Base-by-base conservation (phyloP, 2,329 filamentous ascomycete genomes). In the Pezicula rhizophila region DNA sequence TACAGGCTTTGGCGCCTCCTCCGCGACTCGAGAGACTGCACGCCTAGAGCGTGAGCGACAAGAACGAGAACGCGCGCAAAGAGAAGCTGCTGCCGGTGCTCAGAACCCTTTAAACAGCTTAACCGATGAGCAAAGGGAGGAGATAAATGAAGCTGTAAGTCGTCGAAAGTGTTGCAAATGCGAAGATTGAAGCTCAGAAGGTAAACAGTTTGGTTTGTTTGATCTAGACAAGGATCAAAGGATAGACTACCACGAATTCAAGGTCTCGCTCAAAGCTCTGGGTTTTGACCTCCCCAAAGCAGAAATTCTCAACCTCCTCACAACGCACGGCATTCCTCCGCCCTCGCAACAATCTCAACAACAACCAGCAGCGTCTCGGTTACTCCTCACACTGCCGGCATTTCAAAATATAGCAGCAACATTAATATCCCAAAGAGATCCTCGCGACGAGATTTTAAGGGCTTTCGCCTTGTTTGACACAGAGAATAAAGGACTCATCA, bases 171-270 rank as follows among this genome's bases (percentile, higher is more conserved):
- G n/a, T 8, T n/a, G 35, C 17, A 28, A 15, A 15, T 46, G 23
- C 25, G 45, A 42, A 25, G 18, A 2, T 28, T 18, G 18, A 14
- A 28, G 17, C 8, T 17, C 31, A 12, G 39, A 38, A 38, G 34
- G 25, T 35, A 35, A 34, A 38, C 57, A 95, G 87, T 97, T 97
- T 70, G 84, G 85, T 53, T 83, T 97, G 57, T 97, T 99, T 76
- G 93, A 97, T 68, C 86, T 96, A 63, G 92, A 97, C 76, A 92
- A 95, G 67, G 91, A 97, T 72, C 80, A 84, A 42, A 84, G 87
- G 68, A 89, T 99, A 64, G 92, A 97, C 73, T 97, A 96, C 75
- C 93, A 97, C 72, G 93, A 99, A 71, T 88, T 97, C 66, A 92
- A 93, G 69, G 93, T 97, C 71, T 90, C 92, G 52, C 84, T 97